Conservation (phyloP, 768 basidiomycete genomes). For the Leccinum incarnatum region DNA sequence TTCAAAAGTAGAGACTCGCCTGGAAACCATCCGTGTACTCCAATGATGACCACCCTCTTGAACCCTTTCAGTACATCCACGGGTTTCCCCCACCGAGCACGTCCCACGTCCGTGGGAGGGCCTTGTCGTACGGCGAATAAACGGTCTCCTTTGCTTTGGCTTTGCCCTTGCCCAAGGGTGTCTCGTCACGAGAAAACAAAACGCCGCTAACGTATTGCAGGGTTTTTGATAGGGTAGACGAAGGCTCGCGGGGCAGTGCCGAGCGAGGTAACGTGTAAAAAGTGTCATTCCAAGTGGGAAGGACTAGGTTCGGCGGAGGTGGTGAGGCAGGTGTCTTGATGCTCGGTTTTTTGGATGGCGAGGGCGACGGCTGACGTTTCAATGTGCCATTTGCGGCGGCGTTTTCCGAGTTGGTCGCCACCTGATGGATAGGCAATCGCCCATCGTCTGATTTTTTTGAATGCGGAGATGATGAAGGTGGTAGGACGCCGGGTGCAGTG, state of each 20-base stretch:
- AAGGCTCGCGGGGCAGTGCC: conserved; percentile 34
- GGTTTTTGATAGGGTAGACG: conserved; percentile 49
- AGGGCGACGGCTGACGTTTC: conserved; percentile 38
- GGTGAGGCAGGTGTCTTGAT: conserved; percentile 36
- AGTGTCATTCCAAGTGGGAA: conserved; percentile 86
- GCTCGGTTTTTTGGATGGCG: conserved; percentile 44
- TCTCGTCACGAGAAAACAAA: conserved; percentile 46
- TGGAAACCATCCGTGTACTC: conserved; percentile 90
- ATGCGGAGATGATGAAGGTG: conserved; percentile 13
- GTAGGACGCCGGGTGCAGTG: conserved; percentile 1
- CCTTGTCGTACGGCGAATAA: conserved; percentile 51
- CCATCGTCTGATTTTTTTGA: conserved; percentile 18
- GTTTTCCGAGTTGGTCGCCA: conserved; percentile 32
- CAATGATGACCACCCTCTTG: conserved; percentile 74
- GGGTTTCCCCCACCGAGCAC: conserved; percentile 39
- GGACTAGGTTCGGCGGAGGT: conserved; percentile 69
- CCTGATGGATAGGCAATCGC: conserved; percentile 10
- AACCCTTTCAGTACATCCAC: conserved; percentile 56
- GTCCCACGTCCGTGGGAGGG: conserved; percentile 70
- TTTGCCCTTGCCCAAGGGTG: conserved; percentile 33
- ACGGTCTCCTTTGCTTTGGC: conserved; percentile 27
- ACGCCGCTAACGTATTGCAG: conserved; percentile 65
- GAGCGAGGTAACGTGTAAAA: conserved; percentile 77
- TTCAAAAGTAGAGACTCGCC: conserved; percentile 40
- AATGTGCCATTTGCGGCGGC: conserved; percentile 32